Evolutionary conservation across 768 basidiomycete species (phyloP).

Genomic region (Bullera alba): DNA sequence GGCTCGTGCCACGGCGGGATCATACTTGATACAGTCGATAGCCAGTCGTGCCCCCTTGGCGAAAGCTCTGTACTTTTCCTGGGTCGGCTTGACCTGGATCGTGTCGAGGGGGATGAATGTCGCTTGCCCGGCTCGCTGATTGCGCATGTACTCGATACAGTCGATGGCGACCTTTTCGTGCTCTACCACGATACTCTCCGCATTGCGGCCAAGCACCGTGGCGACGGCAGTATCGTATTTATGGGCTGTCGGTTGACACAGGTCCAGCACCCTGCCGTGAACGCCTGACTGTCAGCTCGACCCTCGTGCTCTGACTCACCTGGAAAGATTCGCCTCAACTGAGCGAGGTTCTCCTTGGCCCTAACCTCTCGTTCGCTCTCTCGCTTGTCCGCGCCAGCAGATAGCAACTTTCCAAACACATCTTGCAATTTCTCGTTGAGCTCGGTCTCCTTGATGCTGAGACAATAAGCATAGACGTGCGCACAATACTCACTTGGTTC

Average conservation of each 20-base stretch:
- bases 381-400: conserved; percentile 80
- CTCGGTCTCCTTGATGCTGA: conserved; percentile 80
- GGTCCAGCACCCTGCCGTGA: conserved; percentile 81
- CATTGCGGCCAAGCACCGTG: conserved; percentile 85
- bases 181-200: conserved; percentile 92
- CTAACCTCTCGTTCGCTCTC: conserved; percentile 76
- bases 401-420: conserved; percentile 72
- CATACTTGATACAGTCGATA: conserved; percentile 75
- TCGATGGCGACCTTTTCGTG: conserved; percentile 95
- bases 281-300: conserved; percentile 56
- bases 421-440: conserved; percentile 83
- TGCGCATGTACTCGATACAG: conserved; percentile 97
- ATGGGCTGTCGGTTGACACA: conserved; percentile 86
- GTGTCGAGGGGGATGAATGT: conserved; percentile 99
- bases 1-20: conserved; percentile 79
- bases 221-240: conserved; percentile 90
- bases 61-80: conserved; percentile 89
- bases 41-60: conserved; percentile 79
- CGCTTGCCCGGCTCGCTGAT: conserved; percentile 87
- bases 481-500: conserved; percentile 58
- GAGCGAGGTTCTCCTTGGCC: conserved; percentile 77
- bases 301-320: conserved; percentile 49
- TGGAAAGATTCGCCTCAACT: conserved; percentile 80
- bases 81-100: conserved; percentile 85
- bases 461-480: background rate